Evolutionary conservation across 1,139 yeast genomes (phyloP), one percentile per base, ranked within the genome.

Genomic region (Trichomonascaceae sp.): DNA sequence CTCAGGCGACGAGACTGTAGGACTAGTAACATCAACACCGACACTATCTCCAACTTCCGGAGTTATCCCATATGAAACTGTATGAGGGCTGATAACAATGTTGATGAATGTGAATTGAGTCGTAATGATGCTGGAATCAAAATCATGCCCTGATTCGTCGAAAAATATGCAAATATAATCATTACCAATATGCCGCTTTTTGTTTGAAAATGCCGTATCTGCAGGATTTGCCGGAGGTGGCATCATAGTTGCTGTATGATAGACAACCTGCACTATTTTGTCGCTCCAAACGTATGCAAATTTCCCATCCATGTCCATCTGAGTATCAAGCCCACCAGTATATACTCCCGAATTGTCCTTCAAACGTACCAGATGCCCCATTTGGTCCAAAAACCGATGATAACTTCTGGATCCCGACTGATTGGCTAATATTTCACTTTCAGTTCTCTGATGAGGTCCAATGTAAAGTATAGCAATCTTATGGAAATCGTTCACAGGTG

Each of bases 161-260:
- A 81, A 89, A 66, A 79, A 88, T 46, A 88, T 81, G 64, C 86
- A 87, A 53, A 89, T 95, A 66, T 83, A 84, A 66, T 88, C 81
- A 70, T 89, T 89, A 4, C 96, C 96, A 60, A 89, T 85, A 65
- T 89, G 96, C 54, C 93, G 72, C 68, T 89, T 89, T 68, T 88
- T 89, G 65, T 77, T 69, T 17, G 85, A 79, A 51, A 72, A 72
- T 22, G 70, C 69, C 18, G 69, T 66, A 60, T 82, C 85, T 41
- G 72, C 72, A 6, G 70, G 72, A 51, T 68, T 65, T 2, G 61
- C 61, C n/a, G 65, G 68, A 52, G 75, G 72, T 1, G 86, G 85
- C 96, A 89, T 89, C 79, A 89, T 70, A 0, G 96, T 87, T 1
- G 90, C 83, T 2, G 87, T 79, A 66, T 89, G 96, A 69, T 81